Percentiles rank a stretch among this genome's conserved stretches.
These are phyloP conservation scores for Eucalyptus polyanthemos DNA, from an alignment of 345 rosid genomes.

Conservation along the genomic window DNA sequence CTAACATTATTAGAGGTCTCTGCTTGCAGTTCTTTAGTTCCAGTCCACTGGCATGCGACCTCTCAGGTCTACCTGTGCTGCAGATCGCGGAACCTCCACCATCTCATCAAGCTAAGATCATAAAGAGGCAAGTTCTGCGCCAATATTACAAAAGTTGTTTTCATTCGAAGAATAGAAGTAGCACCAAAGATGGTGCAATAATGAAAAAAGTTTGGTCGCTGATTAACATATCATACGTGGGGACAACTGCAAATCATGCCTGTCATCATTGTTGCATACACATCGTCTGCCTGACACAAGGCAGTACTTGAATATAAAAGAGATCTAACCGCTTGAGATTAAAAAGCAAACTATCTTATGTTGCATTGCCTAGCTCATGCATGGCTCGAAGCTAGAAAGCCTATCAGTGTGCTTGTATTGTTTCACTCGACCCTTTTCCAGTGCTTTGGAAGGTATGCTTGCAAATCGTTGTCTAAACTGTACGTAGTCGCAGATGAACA, in stretches of 20 bases:
- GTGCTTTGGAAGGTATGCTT: background rate
- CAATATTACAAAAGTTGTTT: background rate
- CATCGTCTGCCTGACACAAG: background rate
- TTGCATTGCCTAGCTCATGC: background rate
- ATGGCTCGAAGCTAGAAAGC: background rate
- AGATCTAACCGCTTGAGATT: background rate
- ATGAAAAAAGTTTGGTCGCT: background rate
- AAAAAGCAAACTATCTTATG: background rate
- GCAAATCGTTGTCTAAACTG: background rate
- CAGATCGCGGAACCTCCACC: constrained; percentile 19
- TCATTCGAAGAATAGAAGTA: background rate
- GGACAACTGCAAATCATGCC: background rate
- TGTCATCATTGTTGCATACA: background rate
- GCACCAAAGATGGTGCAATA: background rate
- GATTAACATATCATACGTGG: background rate
- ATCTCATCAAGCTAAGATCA: background rate
- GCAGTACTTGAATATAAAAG: background rate
- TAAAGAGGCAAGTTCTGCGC: constrained; percentile 15
- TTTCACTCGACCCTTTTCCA: background rate
- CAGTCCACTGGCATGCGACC: constrained; percentile 40
- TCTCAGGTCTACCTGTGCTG: constrained; percentile 34
- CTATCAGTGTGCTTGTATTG: background rate
- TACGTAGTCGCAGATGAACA: background rate
- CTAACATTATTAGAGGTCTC: background rate
- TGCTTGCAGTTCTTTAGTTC: constrained; percentile 39